Conservation (phyloP, 495 filamentous ascomycete genomes). For the Recurvomyces mirabilis region DNA sequence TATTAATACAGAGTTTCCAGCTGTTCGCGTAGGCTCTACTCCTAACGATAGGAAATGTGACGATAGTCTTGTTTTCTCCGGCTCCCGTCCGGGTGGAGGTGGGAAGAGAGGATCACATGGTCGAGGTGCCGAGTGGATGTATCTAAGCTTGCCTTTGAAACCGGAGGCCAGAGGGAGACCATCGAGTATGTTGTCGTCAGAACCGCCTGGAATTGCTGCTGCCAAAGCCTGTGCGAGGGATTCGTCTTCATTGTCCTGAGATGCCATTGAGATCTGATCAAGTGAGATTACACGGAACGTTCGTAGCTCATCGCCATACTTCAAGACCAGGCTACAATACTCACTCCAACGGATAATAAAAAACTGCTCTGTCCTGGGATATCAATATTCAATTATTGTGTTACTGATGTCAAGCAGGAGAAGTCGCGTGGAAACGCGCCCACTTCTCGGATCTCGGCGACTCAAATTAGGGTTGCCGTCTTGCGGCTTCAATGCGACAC, state of each 20-base stretch:
- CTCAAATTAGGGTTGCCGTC: background rate
- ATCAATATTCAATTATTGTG: background rate
- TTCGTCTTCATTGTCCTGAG: too few relatives aligned
- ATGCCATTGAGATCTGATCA: too few relatives aligned
- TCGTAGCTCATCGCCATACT: too few relatives aligned
- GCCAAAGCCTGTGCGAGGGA: slow-evolving; percentile 40
- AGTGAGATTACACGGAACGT: too few relatives aligned
- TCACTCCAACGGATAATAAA: too few relatives aligned
- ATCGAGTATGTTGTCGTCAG: background rate
- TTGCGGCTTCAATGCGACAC: too few relatives aligned
- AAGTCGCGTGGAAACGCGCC: background rate
- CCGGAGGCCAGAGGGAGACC: slow-evolving; percentile 28
- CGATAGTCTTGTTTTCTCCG: slow-evolving; percentile 72
- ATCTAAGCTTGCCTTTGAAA: slow-evolving; percentile 62
- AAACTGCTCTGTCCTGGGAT: background rate
- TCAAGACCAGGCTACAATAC: too few relatives aligned
- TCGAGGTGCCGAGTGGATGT: slow-evolving; percentile 76
- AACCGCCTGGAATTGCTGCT: slow-evolving; percentile 46
- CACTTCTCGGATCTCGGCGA: slow-evolving; percentile 3
- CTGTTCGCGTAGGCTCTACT: slow-evolving; percentile 30
- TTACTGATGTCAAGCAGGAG: background rate
- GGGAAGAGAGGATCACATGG: slow-evolving; percentile 62
- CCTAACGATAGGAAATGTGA: slow-evolving; percentile 76
- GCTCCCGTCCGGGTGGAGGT: slow-evolving; percentile 56
- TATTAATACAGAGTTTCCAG: slow-evolving; percentile 19